Percentiles rank a stretch among this genome's conserved stretches.
Conservation (phyloP, 1,284 basidiomycete species). For the Pascua sp. region DNA sequence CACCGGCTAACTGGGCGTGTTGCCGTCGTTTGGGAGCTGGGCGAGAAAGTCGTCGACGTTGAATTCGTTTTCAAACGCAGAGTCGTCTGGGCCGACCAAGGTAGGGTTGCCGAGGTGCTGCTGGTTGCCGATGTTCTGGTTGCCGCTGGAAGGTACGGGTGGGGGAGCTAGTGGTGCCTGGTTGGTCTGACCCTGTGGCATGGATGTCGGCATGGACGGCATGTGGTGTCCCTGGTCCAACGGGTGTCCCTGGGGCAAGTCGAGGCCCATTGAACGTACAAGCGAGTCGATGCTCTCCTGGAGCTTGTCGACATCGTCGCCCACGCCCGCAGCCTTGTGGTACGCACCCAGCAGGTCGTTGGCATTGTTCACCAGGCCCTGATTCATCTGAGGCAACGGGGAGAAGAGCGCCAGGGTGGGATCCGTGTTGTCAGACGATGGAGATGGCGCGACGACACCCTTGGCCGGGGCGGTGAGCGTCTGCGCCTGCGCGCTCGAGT, state of each 20-base stretch:
- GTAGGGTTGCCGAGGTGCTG: not conserved
- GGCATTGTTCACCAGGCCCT: constrained; percentile 32
- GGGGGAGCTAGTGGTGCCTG: too few species aligned
- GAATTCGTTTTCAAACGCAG: constrained; percentile 30
- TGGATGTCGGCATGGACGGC: not conserved
- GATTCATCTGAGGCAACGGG: constrained; percentile 28
- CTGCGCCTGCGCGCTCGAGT: constrained; percentile 39
- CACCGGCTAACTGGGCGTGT: too few species aligned
- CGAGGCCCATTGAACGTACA: constrained; percentile 67
- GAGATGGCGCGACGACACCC: constrained; percentile 5
- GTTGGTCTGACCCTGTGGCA: not conserved
- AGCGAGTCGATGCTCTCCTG: constrained; percentile 69
- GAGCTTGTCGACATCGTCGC: constrained; percentile 67
- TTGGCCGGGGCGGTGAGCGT: constrained; percentile 20
- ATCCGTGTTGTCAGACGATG: constrained; percentile 11
- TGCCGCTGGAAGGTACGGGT: too few species aligned
- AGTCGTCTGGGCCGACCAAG: not conserved
- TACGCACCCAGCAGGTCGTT: constrained; percentile 58
- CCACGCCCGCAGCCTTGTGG: constrained; percentile 62
- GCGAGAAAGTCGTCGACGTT: constrained; percentile 45
- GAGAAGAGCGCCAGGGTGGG: constrained; percentile 42
- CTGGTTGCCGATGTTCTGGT: not conserved
- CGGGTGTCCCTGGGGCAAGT: constrained; percentile 19
- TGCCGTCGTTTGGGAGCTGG: constrained; percentile 22
- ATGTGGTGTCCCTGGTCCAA: not conserved